Evolutionary conservation across 345 rosid species (phyloP), one percentile per base, ranked within the genome.

Genomic region (Arabidopsis suecica): DNA sequence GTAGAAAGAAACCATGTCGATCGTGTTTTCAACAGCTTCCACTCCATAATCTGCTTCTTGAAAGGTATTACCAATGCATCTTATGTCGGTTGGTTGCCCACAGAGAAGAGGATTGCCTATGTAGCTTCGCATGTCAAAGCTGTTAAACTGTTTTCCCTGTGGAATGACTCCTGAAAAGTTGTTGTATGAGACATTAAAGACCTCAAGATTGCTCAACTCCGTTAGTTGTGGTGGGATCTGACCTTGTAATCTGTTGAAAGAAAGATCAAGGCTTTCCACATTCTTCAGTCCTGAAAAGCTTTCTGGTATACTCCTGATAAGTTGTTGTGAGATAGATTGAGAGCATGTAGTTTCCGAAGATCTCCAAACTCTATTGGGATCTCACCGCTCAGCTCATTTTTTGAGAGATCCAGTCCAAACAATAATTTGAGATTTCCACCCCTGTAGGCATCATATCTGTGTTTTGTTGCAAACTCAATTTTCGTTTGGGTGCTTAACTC

Each of bases 231-330:
- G 0, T 4, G 70, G 70, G 45, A 66, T 66, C 7, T 1, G 20
- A 1, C 47, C 59, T 33, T 65, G 47, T 50, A 49, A 1, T 49
- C n/a, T 49, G 57, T 82, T 81, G 59, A 61, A 60, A 1, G 84
- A 85, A 42, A 75, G 62, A 57, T 80, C 84, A 45, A 84, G 62
- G 13, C 83, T 81, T 55, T 84, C 85, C 3, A 84, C 2, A 0
- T 78, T 11, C 1, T 11, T 33, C 2, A 82, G 11, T 11, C 71
- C 55, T 33, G 82, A 76, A 34, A 84, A 60, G 0, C 71, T 77
- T 4, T 3, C 0, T 9, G 86, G 90, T 48, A 84, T 13, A 1
- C 14, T 1, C 47, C 47, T 5, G 16, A 12, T 13, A 42, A 42
- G n/a, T 42, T 4, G 6, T 42, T 42, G 47, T 5, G 47, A 42